phyloP scores from a whole-genome alignment of 352 stramenopile genomes.

The Halophytophthora polymorphica region DNA sequence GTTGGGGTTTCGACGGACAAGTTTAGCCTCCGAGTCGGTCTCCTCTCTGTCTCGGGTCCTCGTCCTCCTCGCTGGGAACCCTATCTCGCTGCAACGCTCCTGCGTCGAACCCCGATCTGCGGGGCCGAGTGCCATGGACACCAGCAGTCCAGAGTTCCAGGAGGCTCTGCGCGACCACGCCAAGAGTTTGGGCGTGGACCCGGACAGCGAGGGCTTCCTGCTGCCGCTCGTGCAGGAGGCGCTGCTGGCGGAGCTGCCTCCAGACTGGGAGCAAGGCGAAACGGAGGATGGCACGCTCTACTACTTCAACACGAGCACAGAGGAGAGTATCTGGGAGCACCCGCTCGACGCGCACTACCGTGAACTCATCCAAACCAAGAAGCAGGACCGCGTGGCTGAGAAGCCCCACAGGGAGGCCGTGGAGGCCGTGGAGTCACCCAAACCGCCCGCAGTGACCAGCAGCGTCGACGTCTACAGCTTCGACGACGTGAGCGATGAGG shows the following conservation, averaged over 20 bases:
- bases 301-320: slow-evolving; percentile 56
- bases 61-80: neutral
- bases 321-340: slow-evolving; percentile 68
- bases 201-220: slow-evolving; percentile 37
- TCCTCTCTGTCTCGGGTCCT: too few species aligned
- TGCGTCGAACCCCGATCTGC: too few species aligned
- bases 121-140: slow-evolving; percentile 44
- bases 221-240: slow-evolving; percentile 54
- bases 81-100: too few species aligned
- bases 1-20: too few species aligned
- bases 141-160: slow-evolving; percentile 50
- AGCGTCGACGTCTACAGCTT: slow-evolving; percentile 51
- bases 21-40: too few species aligned
- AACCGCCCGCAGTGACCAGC: slow-evolving; percentile 5
- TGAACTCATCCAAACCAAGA: slow-evolving; percentile 42
- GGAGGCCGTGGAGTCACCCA: neutral
- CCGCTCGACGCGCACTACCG: slow-evolving; percentile 57
- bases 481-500: slow-evolving; percentile 41
- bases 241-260: slow-evolving; percentile 44
- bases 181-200: slow-evolving; percentile 58
- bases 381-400: slow-evolving; percentile 26
- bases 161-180: slow-evolving; percentile 56
- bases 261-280: slow-evolving; percentile 60
- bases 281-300: slow-evolving; percentile 69
- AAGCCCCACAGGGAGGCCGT: slow-evolving; percentile 1